Evolutionary conservation across 2,329 filamentous ascomycete genomes (phyloP), one percentile per base, ranked within the genome.

Genomic region (Sporothrix protearum): DNA sequence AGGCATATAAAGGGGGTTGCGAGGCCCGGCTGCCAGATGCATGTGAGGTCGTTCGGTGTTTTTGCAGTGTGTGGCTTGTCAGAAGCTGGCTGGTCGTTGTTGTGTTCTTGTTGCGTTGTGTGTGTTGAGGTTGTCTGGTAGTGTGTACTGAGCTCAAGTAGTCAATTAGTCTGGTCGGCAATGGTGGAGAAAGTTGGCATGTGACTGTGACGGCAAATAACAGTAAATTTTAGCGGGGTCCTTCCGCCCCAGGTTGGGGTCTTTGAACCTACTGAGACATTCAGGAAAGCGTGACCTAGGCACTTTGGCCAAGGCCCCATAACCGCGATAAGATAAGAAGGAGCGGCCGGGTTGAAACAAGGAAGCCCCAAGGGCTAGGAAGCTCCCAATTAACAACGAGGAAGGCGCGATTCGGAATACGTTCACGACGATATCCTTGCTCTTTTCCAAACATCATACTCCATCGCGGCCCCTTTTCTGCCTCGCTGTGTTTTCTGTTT

Each of bases 131-230:
- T 4, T 16, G 6, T 45, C 9, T 10, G 12, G 39, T 45, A 16
- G 42, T 47, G 14, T 36, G 19, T 19, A 61, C 19, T 19, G 16
- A 39, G 33, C 12, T 4, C 10, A 3, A 19, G 7, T 12, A 4
- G 33, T 10, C 16, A 19, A n/a, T 25, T 14, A 45, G 19, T 19
- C 9, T 16, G 42, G 53, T 69, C 68, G 68, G 53, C 55, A 61
- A 59, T 39, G 10, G 68, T 49, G 53, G 39, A 61, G 39, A 47
- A 69, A 61, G 53, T 28, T 69, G 68, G 68, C 68, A 69, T 69
- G 68, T 69, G 66, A 68, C 49, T 49, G 42, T 33, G 66, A 68
- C 42, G 63, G 63, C 42, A 49, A 69, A 45, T 69, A 59, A 69
- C 67, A 69, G 42, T 33, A 68, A 68, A 55, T 25, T 55, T 59